Conservation (phyloP, 345 rosid species). For the Aegle marmelos region DNA sequence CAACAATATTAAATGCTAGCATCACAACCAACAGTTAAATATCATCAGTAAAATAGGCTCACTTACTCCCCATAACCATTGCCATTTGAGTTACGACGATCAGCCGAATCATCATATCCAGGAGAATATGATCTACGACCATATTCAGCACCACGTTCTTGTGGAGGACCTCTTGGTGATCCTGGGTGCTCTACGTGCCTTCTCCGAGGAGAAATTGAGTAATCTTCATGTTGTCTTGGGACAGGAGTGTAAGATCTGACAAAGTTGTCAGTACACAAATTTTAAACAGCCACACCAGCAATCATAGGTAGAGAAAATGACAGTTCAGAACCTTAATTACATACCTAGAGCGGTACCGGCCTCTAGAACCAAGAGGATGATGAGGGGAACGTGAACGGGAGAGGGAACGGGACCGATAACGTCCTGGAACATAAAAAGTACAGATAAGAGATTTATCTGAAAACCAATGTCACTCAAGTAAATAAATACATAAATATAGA, state of each 20-base stretch:
- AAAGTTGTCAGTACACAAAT: neutral
- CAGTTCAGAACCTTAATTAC: constrained; percentile 4
- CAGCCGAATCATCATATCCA: constrained; percentile 38
- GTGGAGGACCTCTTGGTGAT: constrained; percentile 77
- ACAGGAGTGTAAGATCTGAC: constrained; percentile 84
- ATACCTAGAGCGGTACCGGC: constrained; percentile 84
- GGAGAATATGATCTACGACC: constrained; percentile 66
- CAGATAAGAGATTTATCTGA: neutral
- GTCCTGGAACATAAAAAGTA: constrained; percentile 44
- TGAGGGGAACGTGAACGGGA: constrained; percentile 76
- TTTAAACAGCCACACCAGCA: neutral
- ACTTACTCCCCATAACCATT: constrained; percentile 57
- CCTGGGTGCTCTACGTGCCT: constrained; percentile 58
- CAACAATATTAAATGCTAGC: neutral
- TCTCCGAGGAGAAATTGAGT: constrained; percentile 74
- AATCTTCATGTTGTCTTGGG: constrained; percentile 51
- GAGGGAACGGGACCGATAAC: constrained; percentile 73
- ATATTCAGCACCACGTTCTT: constrained; percentile 48
- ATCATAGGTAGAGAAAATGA: neutral
- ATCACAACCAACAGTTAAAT: neutral
- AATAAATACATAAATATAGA: neutral
- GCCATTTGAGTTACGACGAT: constrained; percentile 32
- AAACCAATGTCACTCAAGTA: neutral
- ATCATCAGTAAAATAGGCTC: neutral
- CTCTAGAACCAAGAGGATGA: constrained; percentile 64